Conservation (phyloP, 306 rosid species). For the Canavalia ensiformis region DNA sequence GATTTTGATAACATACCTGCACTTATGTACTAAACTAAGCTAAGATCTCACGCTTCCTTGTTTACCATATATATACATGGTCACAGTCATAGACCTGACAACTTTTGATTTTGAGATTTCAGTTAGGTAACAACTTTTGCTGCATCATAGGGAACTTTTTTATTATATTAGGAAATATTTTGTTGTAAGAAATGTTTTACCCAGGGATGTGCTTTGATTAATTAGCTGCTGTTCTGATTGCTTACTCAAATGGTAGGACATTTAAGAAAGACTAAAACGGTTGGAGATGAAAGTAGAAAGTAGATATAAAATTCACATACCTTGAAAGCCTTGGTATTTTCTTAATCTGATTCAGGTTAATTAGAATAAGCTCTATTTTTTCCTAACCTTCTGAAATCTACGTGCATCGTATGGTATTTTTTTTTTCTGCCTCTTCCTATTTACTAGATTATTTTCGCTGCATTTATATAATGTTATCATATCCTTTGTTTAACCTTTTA, state of each 20-base stretch:
- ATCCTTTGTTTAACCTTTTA: constrained; percentile 1
- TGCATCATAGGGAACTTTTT: neutral
- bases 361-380: neutral
- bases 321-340: neutral
- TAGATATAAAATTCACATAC: neutral
- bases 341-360: neutral
- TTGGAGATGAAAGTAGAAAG: neutral
- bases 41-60: neutral
- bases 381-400: neutral
- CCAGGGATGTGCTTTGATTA: neutral
- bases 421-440: neutral
- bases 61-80: no score
- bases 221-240: constrained; percentile 19
- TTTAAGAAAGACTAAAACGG: neutral
- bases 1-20: neutral
- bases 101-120: neutral
- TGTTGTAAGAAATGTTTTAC: neutral
- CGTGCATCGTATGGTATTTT: constrained; percentile 4
- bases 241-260: constrained; percentile 2
- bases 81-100: no score
- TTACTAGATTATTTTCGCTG: neutral
- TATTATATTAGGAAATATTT: neutral
- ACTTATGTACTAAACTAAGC: neutral
- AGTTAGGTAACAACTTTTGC: neutral
- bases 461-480: constrained; percentile 1